Evolutionary conservation across 1,284 basidiomycete genomes (phyloP).

Genomic region (Leccinum variabile): DNA sequence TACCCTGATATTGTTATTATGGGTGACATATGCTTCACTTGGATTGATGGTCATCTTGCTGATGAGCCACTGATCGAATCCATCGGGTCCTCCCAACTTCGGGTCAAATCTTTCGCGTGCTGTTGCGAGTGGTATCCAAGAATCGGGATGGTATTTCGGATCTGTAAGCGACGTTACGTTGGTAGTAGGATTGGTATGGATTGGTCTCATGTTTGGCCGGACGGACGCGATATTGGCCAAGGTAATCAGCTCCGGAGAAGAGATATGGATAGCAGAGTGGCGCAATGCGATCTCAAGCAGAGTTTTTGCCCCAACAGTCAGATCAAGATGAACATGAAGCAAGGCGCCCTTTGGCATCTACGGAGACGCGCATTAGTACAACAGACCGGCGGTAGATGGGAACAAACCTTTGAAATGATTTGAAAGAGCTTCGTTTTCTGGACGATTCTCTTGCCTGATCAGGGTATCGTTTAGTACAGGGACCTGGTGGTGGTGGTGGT

Average conservation of each 20-base stretch:
- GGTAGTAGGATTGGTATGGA: slow-evolving; percentile 40
- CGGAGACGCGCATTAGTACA: not conserved
- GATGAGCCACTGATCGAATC: slow-evolving; percentile 67
- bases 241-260: slow-evolving; percentile 35
- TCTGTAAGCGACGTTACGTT: slow-evolving; percentile 43
- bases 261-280: slow-evolving; percentile 59
- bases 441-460: slow-evolving; percentile 55
- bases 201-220: slow-evolving; percentile 50
- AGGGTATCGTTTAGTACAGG: not conserved
- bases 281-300: slow-evolving; percentile 55
- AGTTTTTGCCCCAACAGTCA: slow-evolving; percentile 56
- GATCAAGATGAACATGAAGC: slow-evolving; percentile 69
- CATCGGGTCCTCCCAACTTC: slow-evolving; percentile 56
- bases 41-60: slow-evolving; percentile 63
- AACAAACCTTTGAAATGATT: slow-evolving; percentile 54
- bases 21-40: slow-evolving; percentile 65
- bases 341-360: slow-evolving; percentile 79
- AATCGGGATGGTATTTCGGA: slow-evolving; percentile 40
- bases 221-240: slow-evolving; percentile 38
- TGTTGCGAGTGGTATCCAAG: slow-evolving; percentile 54
- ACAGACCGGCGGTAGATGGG: too few species aligned
- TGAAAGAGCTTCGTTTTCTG: slow-evolving; percentile 56
- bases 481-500: not conserved
- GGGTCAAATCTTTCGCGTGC: slow-evolving; percentile 55
- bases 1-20: slow-evolving; percentile 67